These are phyloP conservation scores for Fraxinus albicans DNA, from an alignment of 305 asterid genomes.

Conservation along the genomic window DNA sequence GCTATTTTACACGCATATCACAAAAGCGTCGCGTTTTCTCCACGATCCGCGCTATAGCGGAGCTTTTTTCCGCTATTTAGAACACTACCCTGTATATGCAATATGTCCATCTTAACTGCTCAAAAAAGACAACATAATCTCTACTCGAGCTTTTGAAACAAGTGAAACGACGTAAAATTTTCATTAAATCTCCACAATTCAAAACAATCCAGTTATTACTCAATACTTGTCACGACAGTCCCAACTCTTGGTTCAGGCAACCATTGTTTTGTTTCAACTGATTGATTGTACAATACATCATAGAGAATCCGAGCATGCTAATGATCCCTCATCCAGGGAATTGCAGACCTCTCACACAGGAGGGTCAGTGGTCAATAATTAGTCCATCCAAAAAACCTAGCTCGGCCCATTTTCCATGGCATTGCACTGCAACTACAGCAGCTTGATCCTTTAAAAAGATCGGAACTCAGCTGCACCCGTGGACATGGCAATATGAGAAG, in stretches of 20 bases:
- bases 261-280: background rate
- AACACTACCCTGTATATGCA: no score
- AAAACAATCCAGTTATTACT: background rate
- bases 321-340: background rate
- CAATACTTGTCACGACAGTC: background rate
- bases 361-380: background rate
- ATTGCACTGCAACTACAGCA: constrained; percentile 35
- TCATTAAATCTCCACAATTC: background rate
- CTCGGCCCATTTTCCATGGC: constrained; percentile 14
- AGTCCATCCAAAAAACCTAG: background rate
- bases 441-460: constrained; percentile 54
- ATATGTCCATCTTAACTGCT: background rate
- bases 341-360: background rate
- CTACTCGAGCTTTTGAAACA: background rate
- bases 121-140: background rate
- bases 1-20: no score
- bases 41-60: no score
- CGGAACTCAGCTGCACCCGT: constrained; percentile 57
- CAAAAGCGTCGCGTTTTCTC: no score
- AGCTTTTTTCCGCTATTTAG: no score
- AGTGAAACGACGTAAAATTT: background rate
- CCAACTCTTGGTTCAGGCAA: background rate
- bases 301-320: background rate
- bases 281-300: background rate
- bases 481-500: constrained; percentile 22